A percentile compares a stretch with the other conserved stretches of the same genome.
Evolutionary conservation across 208 protist genomes (phyloP).

Genomic region (Leptomonas seymouri): DNA sequence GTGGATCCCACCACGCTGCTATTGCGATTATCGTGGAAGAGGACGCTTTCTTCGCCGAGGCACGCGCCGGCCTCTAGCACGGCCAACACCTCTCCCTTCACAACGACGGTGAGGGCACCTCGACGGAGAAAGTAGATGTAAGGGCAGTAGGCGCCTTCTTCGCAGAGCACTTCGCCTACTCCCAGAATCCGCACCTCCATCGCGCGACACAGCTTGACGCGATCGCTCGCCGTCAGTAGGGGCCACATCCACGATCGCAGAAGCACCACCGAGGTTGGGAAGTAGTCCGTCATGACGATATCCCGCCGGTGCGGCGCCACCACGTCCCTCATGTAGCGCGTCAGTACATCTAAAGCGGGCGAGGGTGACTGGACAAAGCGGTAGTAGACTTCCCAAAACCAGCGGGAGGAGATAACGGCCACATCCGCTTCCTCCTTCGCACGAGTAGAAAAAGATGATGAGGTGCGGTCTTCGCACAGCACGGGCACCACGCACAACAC

Average conservation of each 20-base stretch:
- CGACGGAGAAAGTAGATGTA: constrained; percentile 88
- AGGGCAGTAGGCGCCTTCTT: constrained; percentile 63
- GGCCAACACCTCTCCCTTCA: constrained; percentile 69
- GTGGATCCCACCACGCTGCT: constrained; percentile 62
- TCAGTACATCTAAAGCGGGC: constrained; percentile 37
- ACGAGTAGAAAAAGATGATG: constrained; percentile 44
- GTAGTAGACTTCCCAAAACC: constrained; percentile 82
- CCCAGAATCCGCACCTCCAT: constrained; percentile 76
- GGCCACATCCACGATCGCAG: constrained; percentile 90
- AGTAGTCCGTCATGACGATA: constrained; percentile 69
- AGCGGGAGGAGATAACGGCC: constrained; percentile 77
- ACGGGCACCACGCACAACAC: constrained; percentile 74
- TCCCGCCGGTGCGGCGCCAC: constrained; percentile 64
- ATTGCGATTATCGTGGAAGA: constrained; percentile 83
- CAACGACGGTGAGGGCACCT: constrained; percentile 59
- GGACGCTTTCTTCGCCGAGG: constrained; percentile 81
- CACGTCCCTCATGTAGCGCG: constrained; percentile 52
- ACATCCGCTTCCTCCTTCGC: constrained; percentile 65
- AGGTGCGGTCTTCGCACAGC: constrained; percentile 78
- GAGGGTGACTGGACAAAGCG: constrained; percentile 42
- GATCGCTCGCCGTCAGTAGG: constrained; percentile 68
- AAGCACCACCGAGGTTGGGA: constrained; percentile 70
- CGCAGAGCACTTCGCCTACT: constrained; percentile 75
- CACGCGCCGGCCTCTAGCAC: constrained; percentile 66
- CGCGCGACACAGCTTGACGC: constrained; percentile 69